Base-by-base conservation (phyloP, 257 asterid species). In the Solanum bulbocastanum region DNA sequence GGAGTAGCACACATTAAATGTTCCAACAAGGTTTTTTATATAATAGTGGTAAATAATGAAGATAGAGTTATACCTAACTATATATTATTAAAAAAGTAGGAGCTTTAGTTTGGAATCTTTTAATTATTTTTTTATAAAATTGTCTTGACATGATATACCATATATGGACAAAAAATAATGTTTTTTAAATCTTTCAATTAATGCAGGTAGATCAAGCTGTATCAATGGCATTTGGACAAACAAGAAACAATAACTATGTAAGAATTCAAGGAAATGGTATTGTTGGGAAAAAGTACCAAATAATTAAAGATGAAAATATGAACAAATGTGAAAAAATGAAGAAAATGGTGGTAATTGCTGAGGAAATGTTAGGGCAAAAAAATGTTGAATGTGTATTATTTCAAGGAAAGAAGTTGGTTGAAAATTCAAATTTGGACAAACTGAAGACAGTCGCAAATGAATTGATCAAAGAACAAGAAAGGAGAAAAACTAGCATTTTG, bases 121-220 rank as follows among this genome's bases (percentile, higher is more conserved):
- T 46, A 40, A 39, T 39, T 10, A 76, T 5, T 10, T 36, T 79
- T 30, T 44, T 4, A 8, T 6, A 14, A 69, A 69, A 69, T 79
- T 79, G 66, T 79, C 27, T 79, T 79, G 65, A 27, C 85, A 42
- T 79, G 85, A 81, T 30, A 46, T 5, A 46, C 42, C 20, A 81
- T 81, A 30, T 44, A 81, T 30, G 69, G 85, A 81, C 30, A 46
- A 81, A 81, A 25, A 49, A 20, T 83, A 66, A 49, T 69, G 52
- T 15, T 60, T 62, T 68, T 65, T 14, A 0, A 65, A 37, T 85
- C n/a, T 69, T 14, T 1, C n/a, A 69, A 86, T 25, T 23, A 52
- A 81, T 46, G 32, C 88, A 95, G 98, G 98, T 96, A 65, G 99
- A 96, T 88, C 97, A 96, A 90, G 97, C 98, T 15, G 95, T 96